phyloP scores from a whole-genome alignment of 2,329 filamentous ascomycete genomes.

The Bipolaris bicolor region DNA sequence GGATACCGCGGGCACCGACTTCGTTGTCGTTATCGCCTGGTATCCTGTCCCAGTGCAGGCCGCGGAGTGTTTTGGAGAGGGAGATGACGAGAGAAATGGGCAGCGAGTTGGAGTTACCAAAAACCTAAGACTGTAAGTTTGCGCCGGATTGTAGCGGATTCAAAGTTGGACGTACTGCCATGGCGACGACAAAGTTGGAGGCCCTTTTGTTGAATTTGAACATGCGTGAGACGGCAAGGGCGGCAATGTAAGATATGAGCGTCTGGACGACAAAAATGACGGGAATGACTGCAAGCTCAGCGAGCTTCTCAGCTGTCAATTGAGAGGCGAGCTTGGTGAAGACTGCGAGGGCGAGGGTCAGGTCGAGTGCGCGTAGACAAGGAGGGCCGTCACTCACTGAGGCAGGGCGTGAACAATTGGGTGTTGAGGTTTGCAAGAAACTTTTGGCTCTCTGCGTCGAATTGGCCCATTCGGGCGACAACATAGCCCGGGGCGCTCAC shows the following conservation, averaged over 20 bases:
- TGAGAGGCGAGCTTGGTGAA: slow-evolving; percentile 97
- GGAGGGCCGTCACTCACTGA: slow-evolving; percentile 65
- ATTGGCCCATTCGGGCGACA: slow-evolving; percentile 86
- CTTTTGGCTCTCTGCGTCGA: slow-evolving; percentile 94
- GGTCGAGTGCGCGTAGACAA: not conserved
- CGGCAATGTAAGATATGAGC: slow-evolving; percentile 80
- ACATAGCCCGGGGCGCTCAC: slow-evolving; percentile 95
- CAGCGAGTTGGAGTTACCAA: slow-evolving; percentile 97
- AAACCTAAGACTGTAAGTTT: slow-evolving; percentile 63
- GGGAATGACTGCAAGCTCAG: slow-evolving; percentile 92
- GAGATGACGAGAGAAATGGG: slow-evolving; percentile 96
- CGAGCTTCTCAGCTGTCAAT: slow-evolving; percentile 86
- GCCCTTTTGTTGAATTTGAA: slow-evolving; percentile 85
- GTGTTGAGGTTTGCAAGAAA: slow-evolving; percentile 97
- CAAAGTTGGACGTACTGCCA: slow-evolving; percentile 67
- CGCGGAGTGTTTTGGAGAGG: slow-evolving; percentile 87
- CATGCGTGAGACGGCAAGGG: slow-evolving; percentile 70
- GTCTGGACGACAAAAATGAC: slow-evolving; percentile 91
- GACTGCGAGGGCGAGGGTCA: slow-evolving; percentile 60
- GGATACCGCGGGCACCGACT: slow-evolving; percentile 88
- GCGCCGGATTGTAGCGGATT: not conserved
- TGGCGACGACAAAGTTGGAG: slow-evolving; percentile 93
- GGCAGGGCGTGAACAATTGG: slow-evolving; percentile 92
- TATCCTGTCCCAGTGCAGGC: slow-evolving; percentile 91
- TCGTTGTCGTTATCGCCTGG: slow-evolving; percentile 94